Conservation (phyloP, 805 yeast genomes). For the Candida fluviatilis region DNA sequence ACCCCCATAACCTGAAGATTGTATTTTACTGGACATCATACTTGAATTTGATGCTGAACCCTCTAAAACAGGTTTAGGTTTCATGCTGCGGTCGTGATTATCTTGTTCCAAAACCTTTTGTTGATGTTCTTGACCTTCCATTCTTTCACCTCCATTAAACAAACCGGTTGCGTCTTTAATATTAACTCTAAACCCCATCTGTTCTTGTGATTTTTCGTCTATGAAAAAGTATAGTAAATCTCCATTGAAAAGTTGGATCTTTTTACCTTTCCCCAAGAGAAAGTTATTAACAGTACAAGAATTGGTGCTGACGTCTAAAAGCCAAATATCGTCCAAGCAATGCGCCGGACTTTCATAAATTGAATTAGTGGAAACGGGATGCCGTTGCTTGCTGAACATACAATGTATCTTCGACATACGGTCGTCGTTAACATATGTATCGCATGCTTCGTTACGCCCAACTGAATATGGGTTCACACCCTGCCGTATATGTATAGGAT, state of each 20-base stretch:
- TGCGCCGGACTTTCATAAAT: slow-evolving; percentile 70
- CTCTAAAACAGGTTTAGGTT: slow-evolving; percentile 15
- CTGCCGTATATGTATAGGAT: slow-evolving; percentile 58
- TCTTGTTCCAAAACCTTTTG: slow-evolving; percentile 25
- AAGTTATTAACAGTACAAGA: slow-evolving; percentile 67
- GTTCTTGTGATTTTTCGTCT: slow-evolving; percentile 51
- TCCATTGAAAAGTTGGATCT: slow-evolving; percentile 56
- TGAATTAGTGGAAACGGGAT: slow-evolving; percentile 46
- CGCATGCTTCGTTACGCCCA: slow-evolving; percentile 67
- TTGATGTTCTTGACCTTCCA: slow-evolving; percentile 9
- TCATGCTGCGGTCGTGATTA: slow-evolving; percentile 21
- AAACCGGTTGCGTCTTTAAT: slow-evolving; percentile 63
- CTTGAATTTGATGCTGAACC: slow-evolving; percentile 9
- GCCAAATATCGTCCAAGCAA: slow-evolving; percentile 72
- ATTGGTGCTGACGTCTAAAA: slow-evolving; percentile 75
- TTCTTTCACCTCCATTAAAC: slow-evolving; percentile 45
- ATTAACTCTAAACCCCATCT: slow-evolving; percentile 49
- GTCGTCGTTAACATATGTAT: slow-evolving; percentile 61
- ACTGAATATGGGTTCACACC: slow-evolving; percentile 64
- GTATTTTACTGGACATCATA: slow-evolving; percentile 5
- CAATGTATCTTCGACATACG: slow-evolving; percentile 86
- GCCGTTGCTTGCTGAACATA: slow-evolving; percentile 57
- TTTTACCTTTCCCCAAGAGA: slow-evolving; percentile 57
- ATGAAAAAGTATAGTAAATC: slow-evolving; percentile 65
- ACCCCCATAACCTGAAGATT: slow-evolving; percentile 20